Base-by-base conservation (phyloP, 179 eudicot genomes). In the Camellia oleifera region DNA sequence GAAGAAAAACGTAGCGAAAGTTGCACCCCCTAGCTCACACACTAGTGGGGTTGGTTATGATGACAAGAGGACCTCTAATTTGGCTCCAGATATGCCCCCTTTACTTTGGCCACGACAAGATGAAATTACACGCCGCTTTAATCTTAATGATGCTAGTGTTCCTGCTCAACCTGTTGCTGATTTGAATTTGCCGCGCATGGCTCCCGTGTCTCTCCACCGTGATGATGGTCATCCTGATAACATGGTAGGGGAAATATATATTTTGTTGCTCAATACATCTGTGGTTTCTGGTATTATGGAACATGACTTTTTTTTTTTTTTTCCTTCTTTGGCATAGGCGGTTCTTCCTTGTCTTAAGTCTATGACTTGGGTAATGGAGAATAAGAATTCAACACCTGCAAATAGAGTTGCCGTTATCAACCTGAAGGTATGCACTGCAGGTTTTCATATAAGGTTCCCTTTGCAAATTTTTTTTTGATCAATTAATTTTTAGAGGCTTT, bases 331-430 rank as follows among this genome's bases (percentile, higher is more conserved):
- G 77, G 13, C 56, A 10, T 77, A 94, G 98, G 90, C 57, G 74
- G 82, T 83, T 45, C 95, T 94, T 82, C 96, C 97, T 82, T 90
- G 96, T 82, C 94, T 94, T 2, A 93, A 94, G 85, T 90, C 95
- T 83, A 91, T 94, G 97, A 94, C 97, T 69, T 94, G 98, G 98
- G 91, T 81, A 69, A 93, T 91, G 98, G 96, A 94, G 89, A 89
- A 91, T 73, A 94, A 90, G 80, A 88, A 81, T 85, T 87, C 88
- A 23, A 45, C 84, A 54, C 95, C 97, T 44, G 91, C 85, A 26
- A 91, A 94, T 87, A 93, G 93, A 87, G 89, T 91, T 65, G 98
- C 98, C 76, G 90, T 94, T 69, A 93, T 94, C 85, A 93, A 85
- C 77, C 81, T 94, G 78, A 94, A 94, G 98, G 97, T 94, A 80